Evolutionary conservation across 2,329 filamentous ascomycete genomes (phyloP).

Genomic region (Cryphonectria carpinicola): DNA sequence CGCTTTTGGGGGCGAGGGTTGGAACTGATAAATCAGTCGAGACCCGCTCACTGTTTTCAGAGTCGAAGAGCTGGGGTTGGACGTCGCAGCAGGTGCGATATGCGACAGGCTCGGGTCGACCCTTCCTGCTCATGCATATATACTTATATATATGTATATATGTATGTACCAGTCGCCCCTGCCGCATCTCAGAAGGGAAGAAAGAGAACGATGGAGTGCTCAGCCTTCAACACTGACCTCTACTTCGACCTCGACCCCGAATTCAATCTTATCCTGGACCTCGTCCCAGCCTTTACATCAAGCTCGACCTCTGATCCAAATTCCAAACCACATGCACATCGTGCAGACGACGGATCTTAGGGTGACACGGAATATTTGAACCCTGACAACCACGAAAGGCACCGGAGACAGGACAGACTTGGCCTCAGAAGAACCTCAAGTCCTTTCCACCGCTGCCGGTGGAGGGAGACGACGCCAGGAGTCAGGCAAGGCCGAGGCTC

Average conservation of each 20-base stretch:
- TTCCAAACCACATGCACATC: neutral
- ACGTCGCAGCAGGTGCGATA: neutral
- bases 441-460: neutral
- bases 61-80: conserved; percentile 3
- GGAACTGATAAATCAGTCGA: neutral
- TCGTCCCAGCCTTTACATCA: neutral
- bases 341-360: neutral
- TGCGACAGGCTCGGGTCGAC: neutral
- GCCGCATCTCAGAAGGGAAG: neutral
- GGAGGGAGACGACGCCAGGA: neutral
- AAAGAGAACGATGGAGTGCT: neutral
- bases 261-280: neutral
- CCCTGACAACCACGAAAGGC: neutral
- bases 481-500: neutral
- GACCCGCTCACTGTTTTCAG: neutral
- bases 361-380: neutral
- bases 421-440: neutral
- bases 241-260: neutral
- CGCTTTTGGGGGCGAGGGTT: neutral
- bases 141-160: neutral
- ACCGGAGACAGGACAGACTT: neutral
- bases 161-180: conserved; percentile 3
- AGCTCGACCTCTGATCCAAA: neutral
- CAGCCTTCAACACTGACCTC: neutral
- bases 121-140: neutral